Conservation (phyloP, 2,329 filamentous ascomycete species). For the Cladosporium halotolerans region DNA sequence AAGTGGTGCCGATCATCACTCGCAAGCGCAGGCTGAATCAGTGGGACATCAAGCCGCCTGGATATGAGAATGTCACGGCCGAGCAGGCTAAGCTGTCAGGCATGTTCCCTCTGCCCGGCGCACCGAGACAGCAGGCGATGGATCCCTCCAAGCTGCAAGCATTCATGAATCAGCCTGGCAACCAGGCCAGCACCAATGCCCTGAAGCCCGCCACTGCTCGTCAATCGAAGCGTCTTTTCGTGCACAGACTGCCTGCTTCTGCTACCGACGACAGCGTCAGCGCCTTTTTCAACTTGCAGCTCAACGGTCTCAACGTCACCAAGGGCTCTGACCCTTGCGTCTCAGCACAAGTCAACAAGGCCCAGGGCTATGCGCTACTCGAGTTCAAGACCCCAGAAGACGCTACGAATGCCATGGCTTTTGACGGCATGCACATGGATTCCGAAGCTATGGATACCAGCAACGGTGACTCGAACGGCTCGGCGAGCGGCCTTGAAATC, state of each 20-base stretch:
- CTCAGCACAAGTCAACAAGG: conserved; percentile 72
- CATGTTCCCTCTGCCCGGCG: conserved; percentile 97
- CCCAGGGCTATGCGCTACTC: conserved; percentile 73
- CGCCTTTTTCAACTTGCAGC: conserved; percentile 89
- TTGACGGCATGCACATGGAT: conserved; percentile 85
- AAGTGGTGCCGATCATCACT: conserved; percentile 73
- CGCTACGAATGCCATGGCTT: conserved; percentile 80
- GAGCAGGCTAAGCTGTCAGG: conserved; percentile 97
- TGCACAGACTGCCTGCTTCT: conserved; percentile 70
- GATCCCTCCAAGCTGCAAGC: conserved; percentile 89
- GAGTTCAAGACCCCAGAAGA: conserved; percentile 87
- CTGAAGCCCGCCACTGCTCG: conserved; percentile 89
- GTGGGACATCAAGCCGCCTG: conserved; percentile 98
- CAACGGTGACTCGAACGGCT: conserved; percentile 50
- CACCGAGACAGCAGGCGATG: conserved; percentile 90
- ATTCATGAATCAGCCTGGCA: conserved; percentile 85
- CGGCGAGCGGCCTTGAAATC: conserved; percentile 60
- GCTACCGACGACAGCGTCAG: conserved; percentile 70
- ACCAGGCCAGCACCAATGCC: conserved; percentile 63
- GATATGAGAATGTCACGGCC: conserved; percentile 95
- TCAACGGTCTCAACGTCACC: conserved; percentile 93
- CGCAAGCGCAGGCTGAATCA: conserved; percentile 91
- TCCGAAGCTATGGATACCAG: conserved; percentile 49
- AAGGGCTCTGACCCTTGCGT: conserved; percentile 78
- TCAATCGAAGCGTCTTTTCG: conserved; percentile 86